These are phyloP conservation scores for Tetracentron sinense DNA, from an alignment of 164 flowering plant genomes.

Conservation along the genomic window DNA sequence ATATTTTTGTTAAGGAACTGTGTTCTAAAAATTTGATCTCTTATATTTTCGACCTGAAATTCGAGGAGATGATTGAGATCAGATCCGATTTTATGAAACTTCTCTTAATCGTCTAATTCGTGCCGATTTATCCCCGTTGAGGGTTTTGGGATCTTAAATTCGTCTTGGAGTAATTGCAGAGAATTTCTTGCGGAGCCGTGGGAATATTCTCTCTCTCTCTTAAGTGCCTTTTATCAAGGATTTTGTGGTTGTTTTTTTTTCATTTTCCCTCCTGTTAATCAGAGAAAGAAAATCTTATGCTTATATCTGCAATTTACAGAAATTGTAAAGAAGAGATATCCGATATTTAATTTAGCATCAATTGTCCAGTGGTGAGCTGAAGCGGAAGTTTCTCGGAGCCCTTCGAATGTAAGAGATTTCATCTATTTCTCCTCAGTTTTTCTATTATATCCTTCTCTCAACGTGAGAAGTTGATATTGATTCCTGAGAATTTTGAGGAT, in stretches of 20 bases:
- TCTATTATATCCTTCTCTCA: background rate
- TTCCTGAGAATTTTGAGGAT: background rate
- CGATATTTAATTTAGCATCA: background rate
- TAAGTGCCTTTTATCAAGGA: background rate
- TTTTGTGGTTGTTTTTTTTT: background rate
- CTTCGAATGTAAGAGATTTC: constrained; percentile 5
- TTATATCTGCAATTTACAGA: background rate
- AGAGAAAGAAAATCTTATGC: background rate
- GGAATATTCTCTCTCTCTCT: background rate
- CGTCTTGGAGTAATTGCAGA: background rate
- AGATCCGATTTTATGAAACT: background rate
- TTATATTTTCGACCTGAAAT: background rate
- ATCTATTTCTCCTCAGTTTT: background rate
- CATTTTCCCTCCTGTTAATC: background rate
- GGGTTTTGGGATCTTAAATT: background rate
- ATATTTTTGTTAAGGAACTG: background rate
- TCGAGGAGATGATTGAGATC: background rate
- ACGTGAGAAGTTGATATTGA: background rate
- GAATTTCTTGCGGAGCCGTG: no score
- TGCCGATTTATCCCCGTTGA: background rate
- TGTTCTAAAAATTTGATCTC: background rate
- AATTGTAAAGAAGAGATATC: background rate
- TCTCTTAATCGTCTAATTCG: constrained; percentile 4
- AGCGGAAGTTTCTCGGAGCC: background rate
- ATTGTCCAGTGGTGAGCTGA: background rate